phyloP scores from a whole-genome alignment of 2,329 filamentous ascomycete genomes.

The Purpureocillium takamizusanense region DNA sequence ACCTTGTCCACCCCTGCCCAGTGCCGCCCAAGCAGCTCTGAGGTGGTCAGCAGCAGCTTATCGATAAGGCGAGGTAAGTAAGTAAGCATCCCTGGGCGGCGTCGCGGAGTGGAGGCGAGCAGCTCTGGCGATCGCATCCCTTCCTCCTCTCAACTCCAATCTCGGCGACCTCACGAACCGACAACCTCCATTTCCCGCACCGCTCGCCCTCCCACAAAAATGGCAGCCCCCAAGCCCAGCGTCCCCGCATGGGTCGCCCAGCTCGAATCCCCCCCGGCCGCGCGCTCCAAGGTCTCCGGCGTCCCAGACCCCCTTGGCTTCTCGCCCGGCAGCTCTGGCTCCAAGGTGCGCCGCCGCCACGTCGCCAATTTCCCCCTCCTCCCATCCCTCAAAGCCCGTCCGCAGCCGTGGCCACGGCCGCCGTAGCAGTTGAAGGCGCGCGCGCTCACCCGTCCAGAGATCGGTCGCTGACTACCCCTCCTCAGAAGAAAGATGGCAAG shows the following conservation, averaged over 20 bases:
- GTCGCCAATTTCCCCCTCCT: too few relatives aligned
- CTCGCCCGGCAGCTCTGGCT: conserved; percentile 44
- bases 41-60: too few relatives aligned
- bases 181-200: too few relatives aligned
- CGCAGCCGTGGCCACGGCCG: background rate
- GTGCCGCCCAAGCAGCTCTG: too few relatives aligned
- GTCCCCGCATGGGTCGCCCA: conserved; percentile 74
- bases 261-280: conserved; percentile 59
- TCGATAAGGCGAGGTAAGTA: background rate
- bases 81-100: too few relatives aligned
- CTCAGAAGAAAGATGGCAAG: conserved; percentile 42
- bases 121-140: too few relatives aligned
- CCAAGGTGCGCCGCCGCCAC: conserved; percentile 40
- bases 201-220: conserved; percentile 2
- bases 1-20: too few relatives aligned
- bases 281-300: conserved; percentile 55
- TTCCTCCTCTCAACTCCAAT: too few relatives aligned
- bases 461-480: conserved; percentile 21
- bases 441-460: background rate
- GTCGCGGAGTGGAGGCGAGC: too few relatives aligned
- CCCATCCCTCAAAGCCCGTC: too few relatives aligned
- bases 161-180: background rate
- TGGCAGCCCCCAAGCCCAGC: conserved; percentile 25
- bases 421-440: too few relatives aligned
- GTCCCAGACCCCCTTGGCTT: conserved; percentile 85